Evolutionary conservation across 169 alveolate species (phyloP), one percentile per base, ranked within the genome.

Genomic region (Cryptosporidium sp.): DNA sequence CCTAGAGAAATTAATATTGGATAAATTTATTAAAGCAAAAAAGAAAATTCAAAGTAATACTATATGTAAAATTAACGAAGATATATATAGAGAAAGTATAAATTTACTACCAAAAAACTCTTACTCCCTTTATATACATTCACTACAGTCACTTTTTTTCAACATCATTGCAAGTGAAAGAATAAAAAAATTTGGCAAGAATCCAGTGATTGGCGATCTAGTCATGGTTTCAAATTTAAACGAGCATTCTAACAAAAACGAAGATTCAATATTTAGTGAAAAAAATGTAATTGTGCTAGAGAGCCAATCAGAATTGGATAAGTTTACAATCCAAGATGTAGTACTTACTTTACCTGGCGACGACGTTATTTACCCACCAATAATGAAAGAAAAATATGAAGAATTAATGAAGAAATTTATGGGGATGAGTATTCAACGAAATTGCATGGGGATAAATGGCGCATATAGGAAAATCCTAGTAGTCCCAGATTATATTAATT

Each of bases 281-380:
- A 91, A 95, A 55, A 94, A 91, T 59, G 93, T 93, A 67, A 71
- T 92, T 55, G 92, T 92, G 51, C 67, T 93, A 41, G 93, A 93
- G 45, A 91, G 94, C 70, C 94, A 93, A 71, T 95, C 93, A 3
- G 98, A 97, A 68, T 91, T 95, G 48, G 71, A 86, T 21, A 80
- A 92, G 70, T 96, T 92, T 85, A 86, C 93, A 23, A 92, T 96
- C 8, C 89, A 94, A 37, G 98, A 97, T 92, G 96, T 96, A 26
- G 98, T 97, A 31, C 91, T 96, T 58, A 98, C 99, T 8, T 91
- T 97, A 21, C 97, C 97, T 9, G 99, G 99, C 0, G 96, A 96
- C 85, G 93, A 91, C 73, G 91, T 92, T 7, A 33, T 85, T 52
- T 91, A 92, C 80, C 98, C 98, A 43, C 92, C 92, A 70, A 92